Evolutionary conservation across 495 filamentous ascomycete species (phyloP).

Genomic region (Cercophora sp.): DNA sequence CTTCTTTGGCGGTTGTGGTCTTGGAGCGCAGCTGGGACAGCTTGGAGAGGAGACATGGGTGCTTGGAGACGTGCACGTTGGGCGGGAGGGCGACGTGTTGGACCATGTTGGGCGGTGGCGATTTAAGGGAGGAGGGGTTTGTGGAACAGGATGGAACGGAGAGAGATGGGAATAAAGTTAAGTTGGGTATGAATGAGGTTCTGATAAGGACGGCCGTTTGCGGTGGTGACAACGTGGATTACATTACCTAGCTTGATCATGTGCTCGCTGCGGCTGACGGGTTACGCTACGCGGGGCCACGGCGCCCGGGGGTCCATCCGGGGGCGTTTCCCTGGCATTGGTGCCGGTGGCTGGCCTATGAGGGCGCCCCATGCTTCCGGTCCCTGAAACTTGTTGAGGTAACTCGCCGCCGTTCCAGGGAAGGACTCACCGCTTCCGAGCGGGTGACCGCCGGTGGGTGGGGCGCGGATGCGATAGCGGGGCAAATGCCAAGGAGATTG

Average conservation of each 20-base stretch:
- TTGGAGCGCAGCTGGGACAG: constrained; percentile 81
- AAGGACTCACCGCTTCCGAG: background rate
- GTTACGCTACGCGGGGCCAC: too few relatives aligned
- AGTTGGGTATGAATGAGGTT: background rate
- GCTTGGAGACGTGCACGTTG: constrained; percentile 78
- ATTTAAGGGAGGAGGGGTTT: background rate
- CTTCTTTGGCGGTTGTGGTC: constrained; percentile 65
- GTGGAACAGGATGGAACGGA: background rate
- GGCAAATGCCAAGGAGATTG: too few relatives aligned
- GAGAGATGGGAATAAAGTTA: background rate
- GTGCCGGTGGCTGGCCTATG: constrained; percentile 1
- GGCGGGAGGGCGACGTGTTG: constrained; percentile 41
- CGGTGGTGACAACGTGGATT: background rate
- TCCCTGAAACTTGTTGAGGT: constrained; percentile 5
- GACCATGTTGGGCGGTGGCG: background rate
- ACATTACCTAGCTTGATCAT: background rate
- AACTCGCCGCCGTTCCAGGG: too few relatives aligned
- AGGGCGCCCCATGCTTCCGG: background rate
- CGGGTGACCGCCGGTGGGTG: background rate
- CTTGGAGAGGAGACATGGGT: constrained; percentile 85
- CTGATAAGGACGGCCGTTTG: constrained; percentile 4
- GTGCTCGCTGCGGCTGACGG: background rate
- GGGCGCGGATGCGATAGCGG: background rate
- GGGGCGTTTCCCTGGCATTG: background rate
- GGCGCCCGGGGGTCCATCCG: background rate